Base-by-base conservation (phyloP, 2,329 filamentous ascomycete genomes). In the Aschersonia sp. region DNA sequence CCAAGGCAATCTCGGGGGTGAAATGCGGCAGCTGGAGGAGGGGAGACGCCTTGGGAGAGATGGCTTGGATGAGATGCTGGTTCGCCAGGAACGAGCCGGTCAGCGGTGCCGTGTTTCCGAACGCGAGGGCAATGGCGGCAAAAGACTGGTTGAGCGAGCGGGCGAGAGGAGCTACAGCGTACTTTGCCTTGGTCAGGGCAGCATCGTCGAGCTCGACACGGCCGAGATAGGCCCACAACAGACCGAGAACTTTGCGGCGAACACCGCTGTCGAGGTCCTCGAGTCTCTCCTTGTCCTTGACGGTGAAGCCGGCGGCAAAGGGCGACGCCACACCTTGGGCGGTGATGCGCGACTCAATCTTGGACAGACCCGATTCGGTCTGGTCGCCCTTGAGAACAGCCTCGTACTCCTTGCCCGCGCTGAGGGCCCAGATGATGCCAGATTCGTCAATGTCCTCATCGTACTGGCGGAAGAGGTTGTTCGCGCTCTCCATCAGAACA, bases 181-280 rank as follows among this genome's bases (percentile, higher is more conserved):
- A 88, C 69, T 97, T 98, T 64, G 89, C 81, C 61, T 81, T 81
- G 58, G 94, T 83, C 47, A 95, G 73, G 32, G 75, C 72, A 47
- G 76, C 65, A 58, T 95, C 88, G 42, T 84, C 83, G 30, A 98
- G 76, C 58, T 95, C 87, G 48, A 94, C 73, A 44, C 92, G 84
- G 51, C 86, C 87, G 44, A 97, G 77, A 62, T 98, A 97, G 41
- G 92, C 89, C 92, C 94, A 98, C 12, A 98, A 73, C 48, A 98
- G 73, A 45, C 84, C 87, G 43, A 97, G 72, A 6, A 87, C 83
- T 72, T 97, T 97, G 59, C 92, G 77, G 54, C 86, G 82, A 30
- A 79, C 75, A 40, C 83, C 81, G 54, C 84, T 83, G 45, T 97
- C 92, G 50, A 95, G 66, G 54, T 88, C 79, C 59, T 87, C 79